Evolutionary conservation across 306 rosid genomes (phyloP).

Genomic region (Acacia acuminata): DNA sequence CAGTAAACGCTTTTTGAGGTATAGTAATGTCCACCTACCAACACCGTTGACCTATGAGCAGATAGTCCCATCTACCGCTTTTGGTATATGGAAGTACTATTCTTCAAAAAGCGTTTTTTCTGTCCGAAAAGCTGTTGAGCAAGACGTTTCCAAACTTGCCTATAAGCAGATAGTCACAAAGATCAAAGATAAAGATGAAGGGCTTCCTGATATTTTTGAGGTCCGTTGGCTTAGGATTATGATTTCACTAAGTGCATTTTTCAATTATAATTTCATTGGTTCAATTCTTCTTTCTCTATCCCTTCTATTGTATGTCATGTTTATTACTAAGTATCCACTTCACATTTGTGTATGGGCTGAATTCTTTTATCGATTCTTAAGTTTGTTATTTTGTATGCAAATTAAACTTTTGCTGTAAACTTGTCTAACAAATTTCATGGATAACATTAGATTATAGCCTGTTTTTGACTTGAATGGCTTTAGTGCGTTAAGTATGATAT

Average conservation of each 20-base stretch:
- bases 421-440: not conserved
- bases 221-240: no score
- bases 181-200: no score
- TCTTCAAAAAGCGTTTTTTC: no score
- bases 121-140: no score
- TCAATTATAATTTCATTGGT: not conserved
- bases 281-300: not conserved
- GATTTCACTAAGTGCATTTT: not conserved
- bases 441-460: not conserved
- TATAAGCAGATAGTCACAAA: no score
- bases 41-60: no score
- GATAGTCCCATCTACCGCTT: no score
- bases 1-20: no score
- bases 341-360: not conserved
- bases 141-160: no score
- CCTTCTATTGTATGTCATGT: not conserved
- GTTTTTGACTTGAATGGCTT: not conserved
- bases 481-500: not conserved
- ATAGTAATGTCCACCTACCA: no score
- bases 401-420: not conserved
- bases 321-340: not conserved
- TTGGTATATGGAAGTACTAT: no score
- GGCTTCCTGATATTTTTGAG: no score
- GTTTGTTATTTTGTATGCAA: not conserved
- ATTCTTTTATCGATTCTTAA: not conserved